phyloP scores from a whole-genome alignment of 192 early-diverging fungal genomes.

The Linnemannia elongata region DNA sequence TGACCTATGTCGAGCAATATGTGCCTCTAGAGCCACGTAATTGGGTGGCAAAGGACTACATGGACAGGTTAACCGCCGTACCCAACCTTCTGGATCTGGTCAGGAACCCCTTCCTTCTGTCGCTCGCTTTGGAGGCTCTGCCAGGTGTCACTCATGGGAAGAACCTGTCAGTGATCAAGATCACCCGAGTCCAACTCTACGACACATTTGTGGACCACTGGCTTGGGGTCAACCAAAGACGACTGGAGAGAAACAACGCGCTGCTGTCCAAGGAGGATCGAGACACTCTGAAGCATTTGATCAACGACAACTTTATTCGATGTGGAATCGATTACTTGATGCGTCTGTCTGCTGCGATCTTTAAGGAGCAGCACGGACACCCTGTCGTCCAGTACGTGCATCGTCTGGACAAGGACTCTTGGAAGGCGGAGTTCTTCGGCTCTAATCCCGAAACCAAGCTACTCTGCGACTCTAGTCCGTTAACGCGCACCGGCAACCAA shows the following conservation, averaged over 20 bases:
- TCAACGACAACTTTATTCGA: background rate
- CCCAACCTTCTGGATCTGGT: no score
- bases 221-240: background rate
- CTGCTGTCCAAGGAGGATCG: background rate
- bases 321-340: background rate
- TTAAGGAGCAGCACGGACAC: background rate
- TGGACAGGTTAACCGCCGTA: no score
- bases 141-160: background rate
- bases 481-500: background rate
- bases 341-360: background rate
- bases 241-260: background rate
- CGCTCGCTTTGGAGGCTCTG: no score
- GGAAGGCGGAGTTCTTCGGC: background rate
- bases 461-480: background rate
- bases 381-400: background rate
- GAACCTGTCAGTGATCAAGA: background rate
- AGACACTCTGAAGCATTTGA: no score
- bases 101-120: no score
- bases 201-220: background rate
- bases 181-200: background rate
- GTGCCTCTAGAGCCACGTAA: no score
- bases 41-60: no score
- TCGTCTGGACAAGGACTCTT: background rate
- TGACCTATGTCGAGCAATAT: no score
- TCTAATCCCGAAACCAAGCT: background rate